A percentile compares a stretch with the other conserved stretches of the same genome.
phyloP scores from a whole-genome alignment of 179 eudicot species.

The Amaranthus tricolor region DNA sequence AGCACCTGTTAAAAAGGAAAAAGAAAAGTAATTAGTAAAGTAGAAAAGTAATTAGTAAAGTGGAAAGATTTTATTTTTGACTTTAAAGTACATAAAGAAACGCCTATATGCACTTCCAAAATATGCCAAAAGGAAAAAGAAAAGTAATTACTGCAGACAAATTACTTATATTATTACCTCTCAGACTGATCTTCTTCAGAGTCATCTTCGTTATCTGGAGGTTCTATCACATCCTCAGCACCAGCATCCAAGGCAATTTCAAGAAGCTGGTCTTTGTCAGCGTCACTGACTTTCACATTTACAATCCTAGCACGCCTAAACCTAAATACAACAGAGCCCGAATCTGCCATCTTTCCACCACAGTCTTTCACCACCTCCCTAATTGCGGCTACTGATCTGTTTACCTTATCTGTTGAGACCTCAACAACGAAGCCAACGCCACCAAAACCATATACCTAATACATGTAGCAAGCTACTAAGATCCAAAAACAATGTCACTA shows the following conservation, averaged over 20 bases:
- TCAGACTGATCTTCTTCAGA: conserved; percentile 61
- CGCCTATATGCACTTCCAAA: background rate
- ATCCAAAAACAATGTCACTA: background rate
- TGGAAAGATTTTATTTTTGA: background rate
- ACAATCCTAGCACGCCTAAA: conserved; percentile 74
- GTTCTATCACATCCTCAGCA: conserved; percentile 92
- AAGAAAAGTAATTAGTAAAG: conserved; percentile 4
- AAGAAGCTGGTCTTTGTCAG: conserved; percentile 74
- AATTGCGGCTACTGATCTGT: conserved; percentile 71
- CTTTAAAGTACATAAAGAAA: background rate
- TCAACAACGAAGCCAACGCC: conserved; percentile 89
- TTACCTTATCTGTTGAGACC: conserved; percentile 74
- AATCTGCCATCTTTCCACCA: conserved; percentile 96
- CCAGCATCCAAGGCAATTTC: conserved; percentile 89
- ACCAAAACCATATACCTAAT: conserved; percentile 88
- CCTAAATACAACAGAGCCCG: conserved; percentile 89
- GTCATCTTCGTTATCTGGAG: conserved; percentile 58
- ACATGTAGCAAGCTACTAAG: conserved; percentile 10
- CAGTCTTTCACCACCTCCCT: conserved; percentile 74
- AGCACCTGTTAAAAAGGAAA: conserved; percentile 42
- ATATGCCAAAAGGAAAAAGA: too few relatives aligned
- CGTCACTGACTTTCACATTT: conserved; percentile 63
- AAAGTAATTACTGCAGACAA: conserved; percentile 4
- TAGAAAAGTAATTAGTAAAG: conserved; percentile 1
- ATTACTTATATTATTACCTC: conserved; percentile 40